phyloP scores from a whole-genome alignment of 1,284 basidiomycete genomes.

The Exobasidium cylindrosporum region DNA sequence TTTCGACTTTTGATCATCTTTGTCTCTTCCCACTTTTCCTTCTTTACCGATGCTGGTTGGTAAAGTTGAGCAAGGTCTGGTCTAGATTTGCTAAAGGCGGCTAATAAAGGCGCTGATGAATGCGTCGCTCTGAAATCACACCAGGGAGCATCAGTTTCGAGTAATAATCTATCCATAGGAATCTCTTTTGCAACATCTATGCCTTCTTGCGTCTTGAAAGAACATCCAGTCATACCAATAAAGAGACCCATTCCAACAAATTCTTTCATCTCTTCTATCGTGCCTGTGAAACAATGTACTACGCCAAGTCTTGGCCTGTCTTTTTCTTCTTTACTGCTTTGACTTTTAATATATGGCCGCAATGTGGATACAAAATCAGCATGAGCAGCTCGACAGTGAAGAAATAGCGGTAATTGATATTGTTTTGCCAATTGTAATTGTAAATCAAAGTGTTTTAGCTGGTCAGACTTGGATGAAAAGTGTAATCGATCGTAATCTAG shows the following conservation, averaged over 20 bases:
- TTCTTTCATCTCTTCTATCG: slow-evolving; percentile 66
- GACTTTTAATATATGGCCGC: slow-evolving; percentile 16
- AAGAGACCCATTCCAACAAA: slow-evolving; percentile 60
- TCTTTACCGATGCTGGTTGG: slow-evolving; percentile 64
- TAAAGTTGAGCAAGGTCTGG: slow-evolving; percentile 61
- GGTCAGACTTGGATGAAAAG: slow-evolving; percentile 67
- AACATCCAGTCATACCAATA: slow-evolving; percentile 77
- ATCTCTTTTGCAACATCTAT: slow-evolving; percentile 66
- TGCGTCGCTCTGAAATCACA: slow-evolving; percentile 75
- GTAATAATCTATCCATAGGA: slow-evolving; percentile 66
- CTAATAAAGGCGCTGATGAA: slow-evolving; percentile 66
- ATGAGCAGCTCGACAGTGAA: slow-evolving; percentile 70
- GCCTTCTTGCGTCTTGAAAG: slow-evolving; percentile 74
- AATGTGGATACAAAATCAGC: slow-evolving; percentile 71
- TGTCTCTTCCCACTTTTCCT: slow-evolving; percentile 66
- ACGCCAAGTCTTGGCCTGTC: slow-evolving; percentile 57
- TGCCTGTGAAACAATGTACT: slow-evolving; percentile 83
- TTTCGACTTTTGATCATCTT: slow-evolving; percentile 74
- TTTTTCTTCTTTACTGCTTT: slow-evolving; percentile 12
- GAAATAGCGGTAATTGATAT: slow-evolving; percentile 73
- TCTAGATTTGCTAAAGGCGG: slow-evolving; percentile 58
- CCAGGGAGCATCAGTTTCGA: slow-evolving; percentile 67
- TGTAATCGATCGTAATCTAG: slow-evolving; percentile 81
- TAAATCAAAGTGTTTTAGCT: slow-evolving; percentile 69
- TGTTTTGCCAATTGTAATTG: slow-evolving; percentile 72